phyloP scores from a whole-genome alignment of 441 rosid genomes.

The Manihot esculenta region DNA sequence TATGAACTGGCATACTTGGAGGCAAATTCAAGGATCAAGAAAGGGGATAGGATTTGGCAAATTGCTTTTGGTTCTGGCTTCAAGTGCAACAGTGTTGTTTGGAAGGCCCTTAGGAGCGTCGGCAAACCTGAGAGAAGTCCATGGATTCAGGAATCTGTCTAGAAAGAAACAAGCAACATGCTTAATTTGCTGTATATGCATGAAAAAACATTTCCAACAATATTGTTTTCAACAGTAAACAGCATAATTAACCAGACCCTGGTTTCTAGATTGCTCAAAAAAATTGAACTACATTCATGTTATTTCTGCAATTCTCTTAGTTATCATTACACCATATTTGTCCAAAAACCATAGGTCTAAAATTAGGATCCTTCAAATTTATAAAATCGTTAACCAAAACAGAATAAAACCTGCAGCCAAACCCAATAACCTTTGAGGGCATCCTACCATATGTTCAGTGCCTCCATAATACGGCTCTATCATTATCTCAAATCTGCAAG shows the following conservation, averaged over 20 bases:
- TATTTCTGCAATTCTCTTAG: constrained; percentile 9
- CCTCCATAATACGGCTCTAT: constrained; percentile 69
- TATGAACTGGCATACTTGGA: constrained; percentile 70
- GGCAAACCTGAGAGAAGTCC: constrained; percentile 42
- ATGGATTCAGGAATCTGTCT: constrained; percentile 36
- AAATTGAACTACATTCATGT: constrained; percentile 3
- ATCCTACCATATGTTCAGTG: constrained; percentile 25
- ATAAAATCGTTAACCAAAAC: constrained; percentile 33
- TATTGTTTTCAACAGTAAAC: neutral
- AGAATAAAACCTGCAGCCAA: constrained; percentile 30
- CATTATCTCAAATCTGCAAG: constrained; percentile 63
- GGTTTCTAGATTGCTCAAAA: constrained; percentile 3
- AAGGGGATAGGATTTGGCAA: constrained; percentile 60
- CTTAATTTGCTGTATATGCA: neutral
- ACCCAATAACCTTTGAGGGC: constrained; percentile 16
- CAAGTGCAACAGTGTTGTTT: constrained; percentile 64
- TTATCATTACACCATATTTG: constrained; percentile 17
- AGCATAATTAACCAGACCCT: neutral
- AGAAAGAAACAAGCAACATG: neutral
- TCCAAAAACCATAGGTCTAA: constrained; percentile 22
- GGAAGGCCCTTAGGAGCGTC: constrained; percentile 50
- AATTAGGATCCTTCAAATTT: constrained; percentile 23
- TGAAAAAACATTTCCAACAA: neutral
- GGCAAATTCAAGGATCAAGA: constrained; percentile 41
- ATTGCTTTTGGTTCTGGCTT: constrained; percentile 66